Evolutionary conservation across 2,329 filamentous ascomycete genomes (phyloP).

Genomic region (Epichloe bromicola): DNA sequence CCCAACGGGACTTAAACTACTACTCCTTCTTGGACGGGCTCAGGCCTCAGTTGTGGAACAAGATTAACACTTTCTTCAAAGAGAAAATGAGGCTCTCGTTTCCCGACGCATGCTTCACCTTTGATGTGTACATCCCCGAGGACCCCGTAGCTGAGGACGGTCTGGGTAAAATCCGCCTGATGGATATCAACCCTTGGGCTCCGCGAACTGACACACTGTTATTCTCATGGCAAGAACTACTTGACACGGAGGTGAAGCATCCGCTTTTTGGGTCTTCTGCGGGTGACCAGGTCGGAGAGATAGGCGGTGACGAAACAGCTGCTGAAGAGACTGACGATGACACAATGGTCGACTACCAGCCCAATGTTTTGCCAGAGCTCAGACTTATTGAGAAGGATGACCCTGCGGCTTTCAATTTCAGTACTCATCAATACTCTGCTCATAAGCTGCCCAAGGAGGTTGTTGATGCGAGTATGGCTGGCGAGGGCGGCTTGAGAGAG

Average conservation of each 20-base stretch:
- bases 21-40: constrained; percentile 66
- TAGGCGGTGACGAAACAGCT: constrained; percentile 23
- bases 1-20: constrained; percentile 80
- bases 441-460: constrained; percentile 93
- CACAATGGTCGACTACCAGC: constrained; percentile 33
- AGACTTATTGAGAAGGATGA: constrained; percentile 73
- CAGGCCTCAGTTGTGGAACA: constrained; percentile 50
- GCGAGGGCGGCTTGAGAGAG: constrained; percentile 66
- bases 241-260: constrained; percentile 53
- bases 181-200: constrained; percentile 95
- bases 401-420: constrained; percentile 78
- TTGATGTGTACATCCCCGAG: constrained; percentile 85
- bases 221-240: constrained; percentile 80
- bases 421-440: constrained; percentile 77
- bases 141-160: constrained; percentile 39
- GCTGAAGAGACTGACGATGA: constrained; percentile 27
- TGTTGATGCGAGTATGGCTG: constrained; percentile 55
- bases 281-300: constrained; percentile 15
- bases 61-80: constrained; percentile 66
- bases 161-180: constrained; percentile 65
- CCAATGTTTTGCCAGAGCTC: constrained; percentile 60
- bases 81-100: constrained; percentile 63
- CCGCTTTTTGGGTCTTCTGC: constrained; percentile 38
- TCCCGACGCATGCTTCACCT: constrained; percentile 70
- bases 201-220: constrained; percentile 75